Percentiles rank a stretch among this genome's conserved stretches.
These are phyloP conservation scores for Aspergillus vadensis DNA, from an alignment of 2,329 filamentous ascomycete species.

Conservation along the genomic window DNA sequence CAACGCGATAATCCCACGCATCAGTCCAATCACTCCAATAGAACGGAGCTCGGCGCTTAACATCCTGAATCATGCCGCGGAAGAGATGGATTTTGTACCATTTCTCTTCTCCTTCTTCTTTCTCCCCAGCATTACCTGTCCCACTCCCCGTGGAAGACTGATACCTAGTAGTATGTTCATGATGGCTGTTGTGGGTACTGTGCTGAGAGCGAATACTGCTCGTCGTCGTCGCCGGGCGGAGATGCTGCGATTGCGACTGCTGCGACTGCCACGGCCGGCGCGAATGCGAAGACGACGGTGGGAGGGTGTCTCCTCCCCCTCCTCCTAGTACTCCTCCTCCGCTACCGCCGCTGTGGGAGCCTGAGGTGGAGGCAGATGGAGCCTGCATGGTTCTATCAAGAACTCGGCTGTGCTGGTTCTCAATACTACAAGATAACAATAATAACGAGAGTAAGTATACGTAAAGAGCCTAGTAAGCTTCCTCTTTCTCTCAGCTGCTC, in stretches of 20 bases:
- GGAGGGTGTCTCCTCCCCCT: neutral
- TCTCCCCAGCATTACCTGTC: too few relatives aligned
- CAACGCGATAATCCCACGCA: constrained; percentile 86
- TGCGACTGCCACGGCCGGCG: constrained; percentile 8
- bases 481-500: too few relatives aligned
- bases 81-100: constrained; percentile 80
- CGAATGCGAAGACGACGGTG: constrained; percentile 19
- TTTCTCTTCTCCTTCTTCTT: constrained; percentile 19
- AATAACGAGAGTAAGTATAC: too few relatives aligned
- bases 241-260: constrained; percentile 1
- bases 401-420: too few relatives aligned
- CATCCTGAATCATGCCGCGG: constrained; percentile 76
- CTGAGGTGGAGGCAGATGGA: neutral
- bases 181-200: neutral
- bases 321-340: too few relatives aligned
- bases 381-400: neutral
- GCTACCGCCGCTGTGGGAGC: neutral
- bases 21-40: constrained; percentile 83
- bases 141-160: too few relatives aligned
- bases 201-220: neutral
- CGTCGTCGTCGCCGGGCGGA: neutral
- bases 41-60: constrained; percentile 72
- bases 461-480: too few relatives aligned
- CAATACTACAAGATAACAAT: too few relatives aligned
- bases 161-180: neutral